Base-by-base conservation (phyloP, 768 basidiomycete species). In the Leccinum pellstonianum region DNA sequence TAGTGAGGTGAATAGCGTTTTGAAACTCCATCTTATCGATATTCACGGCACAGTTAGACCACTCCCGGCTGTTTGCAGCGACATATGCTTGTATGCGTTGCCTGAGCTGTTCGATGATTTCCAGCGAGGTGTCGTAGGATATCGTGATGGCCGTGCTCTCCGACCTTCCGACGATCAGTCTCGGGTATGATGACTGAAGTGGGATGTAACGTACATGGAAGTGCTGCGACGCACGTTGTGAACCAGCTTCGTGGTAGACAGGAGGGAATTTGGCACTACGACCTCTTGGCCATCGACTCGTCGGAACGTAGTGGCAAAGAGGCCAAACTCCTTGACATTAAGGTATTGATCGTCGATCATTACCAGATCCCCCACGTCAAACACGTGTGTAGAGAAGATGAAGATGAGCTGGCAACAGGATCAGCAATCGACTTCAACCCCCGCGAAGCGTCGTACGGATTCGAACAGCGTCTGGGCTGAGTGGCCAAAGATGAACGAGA, bases 331-430 rank as follows among this genome's bases (percentile, higher is more conserved):
- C 55, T 83, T 81, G 46, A 92, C 90, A 50, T 68, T 35, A 31
- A 73, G 70, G 51, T 74, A 73, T 33, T 64, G 65, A 2, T 59
- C 85, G 66, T 92, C 91, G 62, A 93, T 91, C 81, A 92, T 83
- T 7, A 92, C 86, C 31, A 91, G 74, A 66, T 93, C 90, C 7
- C 90, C 90, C 7, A 92, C 87, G 69, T 91, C 90, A 64, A 88
- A 92, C n/a, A 90, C 87, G 68, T 92, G 91, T 0, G 90, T 91
- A 1, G 87, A 88, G 71, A 91, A 91, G 59, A 91, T 91, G 76
- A 92, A 92, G 66, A 92, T 88, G 21, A 92, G 81, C 88, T 90
- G 53, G 4, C 29, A 10, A 52, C 3, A 37, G 15, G 23, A n/a
- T 62, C 33, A 62, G 31, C 14, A 46, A 51, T 54, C 15, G 19